Base-by-base conservation (phyloP, 2,329 filamentous ascomycete species). In the Aschersonia sp. region DNA sequence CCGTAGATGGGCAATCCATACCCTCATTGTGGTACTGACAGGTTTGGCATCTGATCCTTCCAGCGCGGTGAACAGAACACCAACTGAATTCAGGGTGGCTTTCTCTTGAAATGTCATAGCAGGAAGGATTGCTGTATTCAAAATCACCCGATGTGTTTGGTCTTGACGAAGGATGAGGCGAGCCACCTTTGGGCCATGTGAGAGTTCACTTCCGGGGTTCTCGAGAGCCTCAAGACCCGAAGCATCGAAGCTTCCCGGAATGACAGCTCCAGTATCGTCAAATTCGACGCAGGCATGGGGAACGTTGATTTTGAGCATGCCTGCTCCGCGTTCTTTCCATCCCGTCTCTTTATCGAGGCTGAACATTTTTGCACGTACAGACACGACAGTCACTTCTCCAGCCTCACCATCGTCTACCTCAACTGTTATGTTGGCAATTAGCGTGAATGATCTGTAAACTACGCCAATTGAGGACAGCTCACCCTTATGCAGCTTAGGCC, bases 141-240 rank as follows among this genome's bases (percentile, higher is more conserved):
- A 71, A 52, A 95, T 81, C 47, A 97, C 80, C 29, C 87, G 79
- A 57, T 89, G 81, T 1, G 87, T 92, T 51, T 88, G 87, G 58
- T 96, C 89, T 55, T 94, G 87, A 14, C 90, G 83, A 80, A 96
- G 88, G 51, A 97, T 76, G 54, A 97, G 76, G 42, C 90, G 83
- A 30, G 83, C 74, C 49, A 78, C 69, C 53, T 74, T 73, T 46
- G 68, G 64, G 14, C 22, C 22, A 37, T 8, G 33, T 3, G 33
- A 8, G 33, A 12, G 12, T 12, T 37, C 12, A 12, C 55, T 54
- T 49, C 54, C 58, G 41, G 58, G 63, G 9, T 61, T 62, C 2
- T 69, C 66, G 14, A 73, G 68, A 4, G 70, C 63, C 46, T 73
- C 70, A 4, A 76, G 58, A 12, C 61, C 61, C 5, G 76, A 78